These are phyloP conservation scores for Eudorina sp. DNA, from an alignment of 139 green algal genomes.

Conservation along the genomic window DNA sequence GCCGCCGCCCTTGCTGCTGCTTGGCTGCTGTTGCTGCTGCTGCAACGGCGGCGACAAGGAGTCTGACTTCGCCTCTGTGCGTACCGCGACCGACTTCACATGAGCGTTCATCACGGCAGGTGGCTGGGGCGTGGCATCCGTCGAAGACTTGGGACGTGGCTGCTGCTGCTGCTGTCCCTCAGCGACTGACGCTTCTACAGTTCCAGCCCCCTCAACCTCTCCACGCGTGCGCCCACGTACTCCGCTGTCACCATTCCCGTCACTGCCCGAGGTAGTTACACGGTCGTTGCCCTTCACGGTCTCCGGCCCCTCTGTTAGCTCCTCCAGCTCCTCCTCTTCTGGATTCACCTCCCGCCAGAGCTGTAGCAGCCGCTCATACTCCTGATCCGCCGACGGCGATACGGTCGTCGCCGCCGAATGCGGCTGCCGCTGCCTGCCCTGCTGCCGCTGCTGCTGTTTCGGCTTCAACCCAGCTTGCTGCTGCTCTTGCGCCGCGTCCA, in stretches of 20 bases:
- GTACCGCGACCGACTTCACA: neutral
- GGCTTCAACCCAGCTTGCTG: neutral
- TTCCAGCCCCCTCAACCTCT: too few species aligned
- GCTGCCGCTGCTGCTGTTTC: neutral
- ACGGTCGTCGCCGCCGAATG: neutral
- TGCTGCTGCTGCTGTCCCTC: neutral
- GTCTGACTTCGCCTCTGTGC: neutral
- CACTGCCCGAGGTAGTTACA: too few species aligned
- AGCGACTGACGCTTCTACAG: neutral
- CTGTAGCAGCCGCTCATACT: conserved; percentile 28
- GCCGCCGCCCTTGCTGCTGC: neutral
- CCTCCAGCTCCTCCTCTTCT: neutral
- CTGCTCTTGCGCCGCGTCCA: conserved; percentile 6
- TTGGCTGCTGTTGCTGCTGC: neutral
- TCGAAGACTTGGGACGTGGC: too few species aligned
- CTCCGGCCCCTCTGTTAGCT: too few species aligned
- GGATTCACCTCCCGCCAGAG: conserved; percentile 17
- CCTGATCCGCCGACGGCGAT: neutral
- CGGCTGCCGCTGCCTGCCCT: neutral
- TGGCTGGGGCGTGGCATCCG: neutral
- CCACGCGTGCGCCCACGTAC: neutral
- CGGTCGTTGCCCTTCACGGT: too few species aligned
- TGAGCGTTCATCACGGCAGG: neutral
- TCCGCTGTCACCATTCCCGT: neutral
- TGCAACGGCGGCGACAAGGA: neutral